These are phyloP conservation scores for Otatea glauca DNA, from an alignment of 176 grass and related monocot species.

Conservation along the genomic window DNA sequence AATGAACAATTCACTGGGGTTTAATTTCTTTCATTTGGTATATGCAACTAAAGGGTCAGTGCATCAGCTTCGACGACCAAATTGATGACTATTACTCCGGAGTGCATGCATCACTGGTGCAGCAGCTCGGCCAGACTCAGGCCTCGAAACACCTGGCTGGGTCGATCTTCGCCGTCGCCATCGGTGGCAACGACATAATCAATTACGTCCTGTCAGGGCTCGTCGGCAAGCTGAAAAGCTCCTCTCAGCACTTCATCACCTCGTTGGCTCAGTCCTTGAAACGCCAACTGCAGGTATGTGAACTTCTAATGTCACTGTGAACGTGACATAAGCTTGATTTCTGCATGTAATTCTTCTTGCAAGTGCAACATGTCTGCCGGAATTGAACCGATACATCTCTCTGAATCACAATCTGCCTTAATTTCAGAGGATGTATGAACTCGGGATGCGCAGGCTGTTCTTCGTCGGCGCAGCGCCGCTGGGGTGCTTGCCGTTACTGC, in stretches of 20 bases:
- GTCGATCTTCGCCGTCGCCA: slow-evolving; percentile 66
- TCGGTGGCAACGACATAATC: slow-evolving; percentile 77
- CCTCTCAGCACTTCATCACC: slow-evolving; percentile 36
- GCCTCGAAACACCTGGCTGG: slow-evolving; percentile 54
- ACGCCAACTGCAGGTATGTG: slow-evolving; percentile 61
- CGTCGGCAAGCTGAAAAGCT: not conserved
- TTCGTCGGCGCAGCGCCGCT: slow-evolving; percentile 59
- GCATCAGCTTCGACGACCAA: slow-evolving; percentile 64
- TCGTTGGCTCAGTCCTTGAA: slow-evolving; percentile 41
- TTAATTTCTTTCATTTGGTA: not conserved
- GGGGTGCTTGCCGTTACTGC: slow-evolving; percentile 60
- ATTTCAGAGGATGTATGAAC: slow-evolving; percentile 61
- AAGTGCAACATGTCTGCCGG: not conserved
- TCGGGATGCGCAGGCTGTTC: slow-evolving; percentile 61
- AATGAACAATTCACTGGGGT: not conserved
- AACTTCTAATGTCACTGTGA: not conserved
- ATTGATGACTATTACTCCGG: slow-evolving; percentile 46
- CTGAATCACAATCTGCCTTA: not conserved
- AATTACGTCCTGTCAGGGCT: slow-evolving; percentile 31
- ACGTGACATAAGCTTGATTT: not conserved
- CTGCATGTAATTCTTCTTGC: not conserved
- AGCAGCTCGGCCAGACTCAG: slow-evolving; percentile 41
- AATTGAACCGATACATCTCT: not conserved
- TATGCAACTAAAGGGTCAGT: slow-evolving; percentile 44
- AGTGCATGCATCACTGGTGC: slow-evolving; percentile 45